phyloP scores from a whole-genome alignment of 345 rosid genomes.

The Camelina hispida region DNA sequence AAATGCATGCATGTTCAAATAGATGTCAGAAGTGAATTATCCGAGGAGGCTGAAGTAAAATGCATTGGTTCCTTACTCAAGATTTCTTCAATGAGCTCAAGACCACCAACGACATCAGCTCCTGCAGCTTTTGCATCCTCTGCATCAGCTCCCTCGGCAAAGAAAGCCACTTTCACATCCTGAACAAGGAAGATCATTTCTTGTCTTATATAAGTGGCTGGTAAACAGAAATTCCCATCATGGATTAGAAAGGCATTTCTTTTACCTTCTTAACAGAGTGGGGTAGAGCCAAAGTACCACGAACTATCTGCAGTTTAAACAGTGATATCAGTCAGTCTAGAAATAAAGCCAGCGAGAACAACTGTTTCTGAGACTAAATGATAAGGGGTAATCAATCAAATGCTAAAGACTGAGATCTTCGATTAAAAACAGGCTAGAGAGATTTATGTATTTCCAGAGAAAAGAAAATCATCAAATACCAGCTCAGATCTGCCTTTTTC shows the following conservation, averaged over 20 bases:
- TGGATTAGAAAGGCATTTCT: constrained; percentile 23
- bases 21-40: constrained; percentile 18
- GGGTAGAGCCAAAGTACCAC: constrained; percentile 86
- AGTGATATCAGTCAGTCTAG: constrained; percentile 21
- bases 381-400: not conserved
- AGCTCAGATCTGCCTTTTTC: constrained; percentile 79
- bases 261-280: constrained; percentile 87
- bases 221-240: not conserved
- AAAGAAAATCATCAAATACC: constrained; percentile 47
- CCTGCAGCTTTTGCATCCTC: constrained; percentile 97
- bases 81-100: constrained; percentile 83
- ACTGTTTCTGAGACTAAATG: not conserved
- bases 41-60: not conserved
- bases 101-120: constrained; percentile 95
- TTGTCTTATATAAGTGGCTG: not conserved
- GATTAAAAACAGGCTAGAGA: not conserved
- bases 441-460: not conserved
- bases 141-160: constrained; percentile 93
- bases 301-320: constrained; percentile 72
- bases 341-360: constrained; percentile 1
- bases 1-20: constrained; percentile 2
- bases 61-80: constrained; percentile 54
- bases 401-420: not conserved
- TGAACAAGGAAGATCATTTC: constrained; percentile 44
- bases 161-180: constrained; percentile 88